Conservation (phyloP, 768 basidiomycete genomes). For the Boletus coccyginus region DNA sequence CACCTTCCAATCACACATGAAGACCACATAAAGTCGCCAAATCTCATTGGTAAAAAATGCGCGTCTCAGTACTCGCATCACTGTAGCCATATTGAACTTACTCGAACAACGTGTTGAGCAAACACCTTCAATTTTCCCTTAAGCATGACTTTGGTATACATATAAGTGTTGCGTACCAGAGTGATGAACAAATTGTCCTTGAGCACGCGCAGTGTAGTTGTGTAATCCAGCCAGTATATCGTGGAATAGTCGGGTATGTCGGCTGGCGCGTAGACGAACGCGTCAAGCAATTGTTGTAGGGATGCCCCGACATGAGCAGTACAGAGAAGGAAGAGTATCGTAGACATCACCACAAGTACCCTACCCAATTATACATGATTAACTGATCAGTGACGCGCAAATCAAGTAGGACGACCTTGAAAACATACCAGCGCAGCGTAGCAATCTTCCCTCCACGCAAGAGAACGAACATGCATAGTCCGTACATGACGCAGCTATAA, state of each 20-base stretch:
- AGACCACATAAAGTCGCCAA: conserved; percentile 7
- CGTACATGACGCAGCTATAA: not conserved
- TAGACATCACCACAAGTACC: not conserved
- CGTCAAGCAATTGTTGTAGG: conserved; percentile 1
- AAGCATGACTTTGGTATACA: not conserved
- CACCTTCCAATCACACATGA: not conserved
- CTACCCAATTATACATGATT: not conserved
- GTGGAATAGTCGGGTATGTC: not conserved
- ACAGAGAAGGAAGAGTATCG: not conserved
- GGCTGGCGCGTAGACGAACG: conserved; percentile 1
- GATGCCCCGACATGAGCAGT: not conserved
- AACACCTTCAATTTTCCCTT: not conserved
- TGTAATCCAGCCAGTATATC: not conserved
- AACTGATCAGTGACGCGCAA: too few species aligned
- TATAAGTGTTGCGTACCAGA: not conserved
- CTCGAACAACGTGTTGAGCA: not conserved
- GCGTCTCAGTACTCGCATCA: not conserved
- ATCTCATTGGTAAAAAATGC: not conserved
- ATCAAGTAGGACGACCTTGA: too few species aligned
- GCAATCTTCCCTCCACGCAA: not conserved
- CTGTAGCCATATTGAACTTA: not conserved
- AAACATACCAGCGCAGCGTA: not conserved
- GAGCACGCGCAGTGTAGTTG: not conserved
- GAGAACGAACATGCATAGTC: not conserved
- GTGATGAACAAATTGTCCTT: not conserved